Evolutionary conservation across 768 basidiomycete species (phyloP), one percentile per base, ranked within the genome.

Genomic region (Lyophyllum shimeji): DNA sequence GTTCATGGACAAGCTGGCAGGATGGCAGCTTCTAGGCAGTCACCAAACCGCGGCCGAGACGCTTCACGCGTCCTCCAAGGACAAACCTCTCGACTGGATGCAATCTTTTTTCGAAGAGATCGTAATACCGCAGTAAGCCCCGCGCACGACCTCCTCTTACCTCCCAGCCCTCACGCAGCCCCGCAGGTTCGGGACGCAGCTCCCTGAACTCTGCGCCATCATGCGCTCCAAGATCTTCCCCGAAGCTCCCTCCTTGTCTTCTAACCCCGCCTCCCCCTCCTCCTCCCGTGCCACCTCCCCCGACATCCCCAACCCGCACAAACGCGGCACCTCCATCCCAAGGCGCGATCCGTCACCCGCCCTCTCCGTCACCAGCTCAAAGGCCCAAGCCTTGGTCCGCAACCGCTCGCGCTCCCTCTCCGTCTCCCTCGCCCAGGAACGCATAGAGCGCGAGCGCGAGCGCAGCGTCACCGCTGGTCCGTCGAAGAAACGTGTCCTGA

Each of bases 1-100:
- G 1, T 85, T 87, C 68, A 89, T 90, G 86, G 90, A 92, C 69
- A 89, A 85, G 63, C 68, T 93, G 7, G 87, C 86, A 3, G 84
- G 80, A 71, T 90, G 89, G 88, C 90, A 92, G 63, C 79, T 92
- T 20, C 67, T 87, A 54, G 69, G 74, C 23, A 66, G 63, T 3
- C 63, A 80, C 12, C 66, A 73, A 21, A 39, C 53, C n/a, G 52
- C 57, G 39, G 24, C 51, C 18, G 65, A 48, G 47, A 49, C 55
- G 42, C 48, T 43, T 46, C 63, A 51, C 12, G 17, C 45, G 59
- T 56, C 56, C 24, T 59, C 61, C 12, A 61, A 60, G 7, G 65
- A 76, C 18, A 73, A 77, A 34, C 43, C 53, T 9, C 73, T 74
- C 1, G 90, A 93, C 61, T 92, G 90, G 90, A 84, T 83, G 71